Evolutionary conservation across 257 asterid species (phyloP), one percentile per base, ranked within the genome.

Genomic region (Capsicum chinense): DNA sequence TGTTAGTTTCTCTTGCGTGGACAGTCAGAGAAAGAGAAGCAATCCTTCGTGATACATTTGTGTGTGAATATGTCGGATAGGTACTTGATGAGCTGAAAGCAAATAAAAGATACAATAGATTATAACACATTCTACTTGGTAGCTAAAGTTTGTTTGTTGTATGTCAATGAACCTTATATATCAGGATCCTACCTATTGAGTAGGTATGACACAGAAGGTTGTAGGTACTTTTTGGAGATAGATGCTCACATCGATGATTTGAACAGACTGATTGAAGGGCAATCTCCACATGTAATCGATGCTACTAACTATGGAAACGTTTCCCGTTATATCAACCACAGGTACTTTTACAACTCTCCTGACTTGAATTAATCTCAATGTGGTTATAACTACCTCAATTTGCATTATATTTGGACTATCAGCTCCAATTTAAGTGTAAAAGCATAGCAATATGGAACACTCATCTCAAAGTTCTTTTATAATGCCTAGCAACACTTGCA

Each of bases 11-110:
- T 86, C 37, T 69, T 62, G 71, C 69, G 79, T 97, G 99, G 99
- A 98, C 98, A 35, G 96, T 97, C 69, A 91, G 98, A 91, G 94
- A 97, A 21, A 87, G 97, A 84, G 94, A 93, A 88, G 90, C 98
- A 80, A 92, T 95, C 86, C 89, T 89, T 68, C 92, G 98, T 17
- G 99, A 98, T 80, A 92, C 98, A 58, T 97, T 97, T 67, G 95
- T 97, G 73, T 97, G 99, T 37, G 98, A 97, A 92, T 97, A 90
- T 83, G 84, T 97, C 79, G 99, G 99, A 59, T 98, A 97, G 92
- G 94, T 97, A 80, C 90, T 97, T 82, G 94, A 90, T 81, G 94
- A 91, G 89, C 90, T 88, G 13, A 98, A 95, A 89, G 99, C 97
- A 86, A 88, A 88, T 50, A 93, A 94, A 90, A 90, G 99, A 88